phyloP scores from a whole-genome alignment of 768 basidiomycete species.

The Suillus fuscotomentosus region DNA sequence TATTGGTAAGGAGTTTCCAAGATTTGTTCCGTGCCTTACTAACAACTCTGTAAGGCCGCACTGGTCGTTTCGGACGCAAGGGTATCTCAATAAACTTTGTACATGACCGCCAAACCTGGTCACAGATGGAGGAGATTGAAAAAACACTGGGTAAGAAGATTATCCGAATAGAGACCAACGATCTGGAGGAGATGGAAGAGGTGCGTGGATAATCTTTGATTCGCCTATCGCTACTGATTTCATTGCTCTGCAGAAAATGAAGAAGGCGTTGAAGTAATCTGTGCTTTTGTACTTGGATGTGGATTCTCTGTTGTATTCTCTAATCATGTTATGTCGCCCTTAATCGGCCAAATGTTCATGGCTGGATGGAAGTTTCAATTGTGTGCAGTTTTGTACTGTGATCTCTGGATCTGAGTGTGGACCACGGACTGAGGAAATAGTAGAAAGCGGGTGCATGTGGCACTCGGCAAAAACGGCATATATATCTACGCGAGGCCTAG shows the following conservation, averaged over 20 bases:
- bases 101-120: constrained; percentile 83
- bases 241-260: constrained; percentile 62
- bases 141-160: constrained; percentile 75
- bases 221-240: constrained; percentile 3
- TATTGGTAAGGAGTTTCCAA: constrained; percentile 62
- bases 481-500: not conserved
- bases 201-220: constrained; percentile 40
- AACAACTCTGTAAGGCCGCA: constrained; percentile 68
- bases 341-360: not conserved
- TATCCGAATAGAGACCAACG: constrained; percentile 81
- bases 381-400: not conserved
- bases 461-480: not conserved
- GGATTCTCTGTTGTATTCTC: constrained; percentile 1
- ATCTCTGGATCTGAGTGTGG: not conserved
- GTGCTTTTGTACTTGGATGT: not conserved
- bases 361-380: not conserved
- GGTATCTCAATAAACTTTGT: constrained; percentile 98
- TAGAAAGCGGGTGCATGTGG: not conserved
- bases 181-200: constrained; percentile 93
- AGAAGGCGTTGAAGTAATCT: constrained; percentile 67
- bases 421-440: not conserved
- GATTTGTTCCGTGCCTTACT: not conserved
- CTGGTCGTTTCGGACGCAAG: constrained; percentile 95
- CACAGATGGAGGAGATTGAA: constrained; percentile 90
- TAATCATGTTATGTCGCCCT: not conserved